Evolutionary conservation across 2,329 filamentous ascomycete genomes (phyloP).

Genomic region (Aspergillus ibericus): DNA sequence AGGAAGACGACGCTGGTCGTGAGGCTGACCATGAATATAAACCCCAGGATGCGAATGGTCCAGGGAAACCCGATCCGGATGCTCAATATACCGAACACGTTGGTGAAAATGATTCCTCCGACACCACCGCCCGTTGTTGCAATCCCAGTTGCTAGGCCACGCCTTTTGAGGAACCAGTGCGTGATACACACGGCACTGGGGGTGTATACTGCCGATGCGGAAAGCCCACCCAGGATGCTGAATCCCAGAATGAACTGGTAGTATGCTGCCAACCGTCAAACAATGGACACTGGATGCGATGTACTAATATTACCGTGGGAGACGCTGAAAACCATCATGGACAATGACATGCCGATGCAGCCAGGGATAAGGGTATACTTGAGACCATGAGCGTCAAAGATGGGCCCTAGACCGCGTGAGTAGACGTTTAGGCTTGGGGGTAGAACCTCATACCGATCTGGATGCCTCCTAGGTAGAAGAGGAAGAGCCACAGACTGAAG

Average conservation of each 20-base stretch:
- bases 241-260: conserved; percentile 14
- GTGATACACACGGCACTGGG: conserved; percentile 22
- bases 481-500: conserved; percentile 34
- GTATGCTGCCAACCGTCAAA: conserved; percentile 5
- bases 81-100: conserved; percentile 14
- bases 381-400: conserved; percentile 35
- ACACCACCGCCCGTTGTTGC: conserved; percentile 20
- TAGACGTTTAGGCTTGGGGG: not conserved
- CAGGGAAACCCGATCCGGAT: conserved; percentile 18
- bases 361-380: conserved; percentile 31
- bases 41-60: conserved; percentile 10
- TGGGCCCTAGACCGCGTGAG: conserved; percentile 22
- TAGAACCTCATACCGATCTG: conserved; percentile 26
- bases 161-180: conserved; percentile 28
- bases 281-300: not conserved
- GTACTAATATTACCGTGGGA: conserved; percentile 6
- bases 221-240: conserved; percentile 12
- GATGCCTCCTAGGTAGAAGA: conserved; percentile 33
- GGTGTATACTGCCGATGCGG: conserved; percentile 13
- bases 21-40: conserved; percentile 4
- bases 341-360: conserved; percentile 21
- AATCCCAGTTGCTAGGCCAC: conserved; percentile 26
- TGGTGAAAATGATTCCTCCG: conserved; percentile 26
- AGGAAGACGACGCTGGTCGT: not conserved
- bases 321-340: conserved; percentile 14